These are phyloP conservation scores for Inonotus obliquus DNA, from an alignment of 1,284 basidiomycete species.

Conservation along the genomic window DNA sequence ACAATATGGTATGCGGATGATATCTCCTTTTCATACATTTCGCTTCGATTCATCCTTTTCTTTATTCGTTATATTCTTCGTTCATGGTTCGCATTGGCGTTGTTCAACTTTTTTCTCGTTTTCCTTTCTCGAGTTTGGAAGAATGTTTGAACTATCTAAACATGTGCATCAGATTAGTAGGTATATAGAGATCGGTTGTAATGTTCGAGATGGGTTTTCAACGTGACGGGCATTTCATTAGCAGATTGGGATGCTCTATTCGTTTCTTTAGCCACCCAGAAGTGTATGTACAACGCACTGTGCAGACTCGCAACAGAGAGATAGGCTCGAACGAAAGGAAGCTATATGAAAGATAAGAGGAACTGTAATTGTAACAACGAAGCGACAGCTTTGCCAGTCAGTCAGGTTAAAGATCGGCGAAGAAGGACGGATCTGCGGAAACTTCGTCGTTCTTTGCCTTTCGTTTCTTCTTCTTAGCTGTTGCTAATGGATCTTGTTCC, in stretches of 20 bases:
- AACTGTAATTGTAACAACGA: too few species aligned
- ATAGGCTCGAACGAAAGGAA: too few species aligned
- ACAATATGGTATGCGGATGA: too few species aligned
- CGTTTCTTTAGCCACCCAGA: too few species aligned
- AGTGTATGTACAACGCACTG: too few species aligned
- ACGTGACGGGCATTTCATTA: background rate
- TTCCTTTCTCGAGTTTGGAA: background rate
- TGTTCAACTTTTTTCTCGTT: background rate
- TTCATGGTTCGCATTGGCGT: background rate
- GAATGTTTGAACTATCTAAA: background rate
- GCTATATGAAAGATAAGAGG: too few species aligned
- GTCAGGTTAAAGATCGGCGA: slow-evolving; percentile 53
- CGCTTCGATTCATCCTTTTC: background rate
- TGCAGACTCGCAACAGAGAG: too few species aligned
- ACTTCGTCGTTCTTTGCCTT: slow-evolving; percentile 46
- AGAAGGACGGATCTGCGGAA: slow-evolving; percentile 59
- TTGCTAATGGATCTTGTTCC: slow-evolving; percentile 42
- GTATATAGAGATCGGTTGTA: background rate
- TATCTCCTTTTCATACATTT: background rate
- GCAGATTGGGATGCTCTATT: background rate
- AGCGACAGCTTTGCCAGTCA: too few species aligned
- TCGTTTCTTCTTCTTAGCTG: slow-evolving; percentile 46
- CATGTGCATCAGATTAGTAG: background rate
- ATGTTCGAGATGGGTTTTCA: background rate
- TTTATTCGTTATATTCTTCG: background rate